Percentiles rank a stretch among this genome's conserved stretches.
Evolutionary conservation across 1,284 basidiomycete species (phyloP).

Genomic region (Ceratobasidium sp.): DNA sequence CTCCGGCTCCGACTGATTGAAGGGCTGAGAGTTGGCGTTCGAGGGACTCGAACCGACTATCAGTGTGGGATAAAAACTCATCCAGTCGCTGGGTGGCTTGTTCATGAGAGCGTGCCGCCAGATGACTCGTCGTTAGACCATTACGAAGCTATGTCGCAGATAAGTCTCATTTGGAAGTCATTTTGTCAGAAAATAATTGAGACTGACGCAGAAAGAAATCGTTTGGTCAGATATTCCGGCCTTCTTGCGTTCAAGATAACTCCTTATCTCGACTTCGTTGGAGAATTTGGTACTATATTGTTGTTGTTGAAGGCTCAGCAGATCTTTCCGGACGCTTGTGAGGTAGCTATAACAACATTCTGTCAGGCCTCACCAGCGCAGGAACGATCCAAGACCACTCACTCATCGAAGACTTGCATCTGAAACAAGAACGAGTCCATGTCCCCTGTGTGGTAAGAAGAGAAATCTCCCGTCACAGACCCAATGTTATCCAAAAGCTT

Average conservation of each 20-base stretch:
- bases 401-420: background rate
- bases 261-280: background rate
- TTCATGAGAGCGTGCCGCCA: background rate
- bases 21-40: no score
- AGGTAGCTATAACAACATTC: background rate
- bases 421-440: background rate
- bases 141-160: background rate
- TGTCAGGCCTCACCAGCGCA: background rate
- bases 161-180: no score
- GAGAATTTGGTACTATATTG: background rate
- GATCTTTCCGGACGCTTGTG: background rate
- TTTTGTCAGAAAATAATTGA: no score
- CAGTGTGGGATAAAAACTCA: no score
- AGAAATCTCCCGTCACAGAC: background rate
- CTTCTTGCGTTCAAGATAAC: background rate
- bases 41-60: no score
- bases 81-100: background rate
- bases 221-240: background rate
- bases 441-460: background rate
- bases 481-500: background rate
- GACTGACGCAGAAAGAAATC: background rate
- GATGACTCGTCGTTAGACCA: background rate
- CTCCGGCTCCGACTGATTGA: no score
- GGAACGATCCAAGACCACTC: background rate
- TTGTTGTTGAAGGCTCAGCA: background rate